Percentiles rank a stretch among this genome's conserved stretches.
phyloP scores from a whole-genome alignment of 2,329 filamentous ascomycete genomes.

The Colletotrichum destructivum region DNA sequence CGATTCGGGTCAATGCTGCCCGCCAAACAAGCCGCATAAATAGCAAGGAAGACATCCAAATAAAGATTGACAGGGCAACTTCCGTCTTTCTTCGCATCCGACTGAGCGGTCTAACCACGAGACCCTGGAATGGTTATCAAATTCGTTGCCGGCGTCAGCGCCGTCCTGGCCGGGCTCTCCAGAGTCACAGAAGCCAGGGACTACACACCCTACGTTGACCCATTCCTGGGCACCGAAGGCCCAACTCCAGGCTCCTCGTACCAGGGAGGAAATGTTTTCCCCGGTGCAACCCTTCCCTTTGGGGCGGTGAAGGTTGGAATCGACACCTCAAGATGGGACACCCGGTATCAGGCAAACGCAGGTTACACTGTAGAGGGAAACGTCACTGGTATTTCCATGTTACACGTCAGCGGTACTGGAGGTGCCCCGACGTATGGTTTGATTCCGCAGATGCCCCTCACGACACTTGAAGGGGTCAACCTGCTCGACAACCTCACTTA shows the following conservation, averaged over 20 bases:
- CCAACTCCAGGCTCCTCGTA: conserved; percentile 59
- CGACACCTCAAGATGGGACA: conserved; percentile 52
- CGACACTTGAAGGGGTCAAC: conserved; percentile 56
- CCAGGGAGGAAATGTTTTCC: conserved; percentile 61
- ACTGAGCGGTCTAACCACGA: background rate
- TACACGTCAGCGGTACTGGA: conserved; percentile 71
- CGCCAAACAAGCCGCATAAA: conserved; percentile 6
- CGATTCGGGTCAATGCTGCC: conserved; percentile 23
- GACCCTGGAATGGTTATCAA: conserved; percentile 14
- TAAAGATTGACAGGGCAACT: background rate
- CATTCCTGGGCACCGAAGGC: conserved; percentile 65
- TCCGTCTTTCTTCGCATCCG: background rate
- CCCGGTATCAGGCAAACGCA: conserved; percentile 50
- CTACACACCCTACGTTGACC: conserved; percentile 56
- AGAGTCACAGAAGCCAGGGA: conserved; percentile 20
- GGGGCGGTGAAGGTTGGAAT: conserved; percentile 62
- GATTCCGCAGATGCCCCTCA: conserved; percentile 64
- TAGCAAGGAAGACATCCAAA: background rate
- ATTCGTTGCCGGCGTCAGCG: conserved; percentile 9
- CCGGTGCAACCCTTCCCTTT: conserved; percentile 59
- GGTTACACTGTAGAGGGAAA: conserved; percentile 58
- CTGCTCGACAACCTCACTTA: conserved; percentile 64
- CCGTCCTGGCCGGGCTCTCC: background rate
- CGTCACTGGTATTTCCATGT: conserved; percentile 66
- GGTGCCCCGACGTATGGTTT: conserved; percentile 73